Conservation (phyloP, 2,329 filamentous ascomycete species). For the Lasiodiplodia hormozganensis region DNA sequence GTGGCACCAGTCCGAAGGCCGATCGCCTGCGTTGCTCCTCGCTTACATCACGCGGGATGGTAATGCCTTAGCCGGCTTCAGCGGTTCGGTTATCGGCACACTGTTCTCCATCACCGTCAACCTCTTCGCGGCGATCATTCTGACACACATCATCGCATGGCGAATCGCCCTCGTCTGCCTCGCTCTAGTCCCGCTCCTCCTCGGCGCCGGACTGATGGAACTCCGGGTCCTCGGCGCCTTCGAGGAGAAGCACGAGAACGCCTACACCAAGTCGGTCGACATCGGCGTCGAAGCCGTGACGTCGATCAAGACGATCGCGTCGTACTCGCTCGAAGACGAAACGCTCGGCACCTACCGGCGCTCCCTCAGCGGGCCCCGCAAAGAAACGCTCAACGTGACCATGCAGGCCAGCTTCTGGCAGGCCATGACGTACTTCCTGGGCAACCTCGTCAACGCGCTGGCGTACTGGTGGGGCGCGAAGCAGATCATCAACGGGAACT, state of each 20-base stretch:
- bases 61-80: slow-evolving; percentile 70
- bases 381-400: slow-evolving; percentile 57
- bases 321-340: slow-evolving; percentile 59
- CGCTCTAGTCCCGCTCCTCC: slow-evolving; percentile 70
- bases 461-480: slow-evolving; percentile 83
- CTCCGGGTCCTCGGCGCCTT: slow-evolving; percentile 66
- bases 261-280: slow-evolving; percentile 58
- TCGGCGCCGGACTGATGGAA: slow-evolving; percentile 74
- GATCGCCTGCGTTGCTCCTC: slow-evolving; percentile 67
- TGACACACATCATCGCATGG: slow-evolving; percentile 77
- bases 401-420: slow-evolving; percentile 65
- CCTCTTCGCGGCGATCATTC: slow-evolving; percentile 70
- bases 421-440: slow-evolving; percentile 66
- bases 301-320: slow-evolving; percentile 60
- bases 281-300: slow-evolving; percentile 61
- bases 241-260: slow-evolving; percentile 61
- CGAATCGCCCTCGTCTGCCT: slow-evolving; percentile 77
- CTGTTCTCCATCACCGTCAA: slow-evolving; percentile 73
- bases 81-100: slow-evolving; percentile 73
- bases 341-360: slow-evolving; percentile 54
- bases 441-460: slow-evolving; percentile 74
- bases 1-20: slow-evolving; percentile 72
- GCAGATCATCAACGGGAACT: slow-evolving; percentile 70
- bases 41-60: slow-evolving; percentile 74
- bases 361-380: slow-evolving; percentile 55